Conservation (phyloP, 805 yeast genomes). For the Lipomyces orientalis region DNA sequence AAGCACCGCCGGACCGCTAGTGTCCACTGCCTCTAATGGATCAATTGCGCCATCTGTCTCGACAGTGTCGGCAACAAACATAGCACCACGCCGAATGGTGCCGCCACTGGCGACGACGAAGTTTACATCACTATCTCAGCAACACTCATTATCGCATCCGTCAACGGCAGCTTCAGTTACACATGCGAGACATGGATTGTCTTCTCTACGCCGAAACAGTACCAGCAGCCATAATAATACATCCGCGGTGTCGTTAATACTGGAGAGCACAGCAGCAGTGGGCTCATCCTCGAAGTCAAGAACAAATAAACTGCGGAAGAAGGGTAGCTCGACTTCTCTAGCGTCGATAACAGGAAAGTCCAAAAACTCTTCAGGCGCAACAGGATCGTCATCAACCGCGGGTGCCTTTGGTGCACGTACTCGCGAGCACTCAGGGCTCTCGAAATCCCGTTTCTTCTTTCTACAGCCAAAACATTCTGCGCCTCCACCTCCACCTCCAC, state of each 20-base stretch:
- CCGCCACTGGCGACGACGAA: conserved; percentile 25
- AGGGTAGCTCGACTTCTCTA: conserved; percentile 26
- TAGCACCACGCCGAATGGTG: conserved; percentile 18
- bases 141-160: conserved; percentile 7
- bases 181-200: conserved; percentile 8
- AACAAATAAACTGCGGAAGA: conserved; percentile 18
- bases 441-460: conserved; percentile 29
- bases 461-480: conserved; percentile 16
- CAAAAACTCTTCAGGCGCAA: conserved; percentile 4
- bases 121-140: conserved; percentile 26
- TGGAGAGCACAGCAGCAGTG: conserved; percentile 14
- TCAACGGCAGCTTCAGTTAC: not conserved
- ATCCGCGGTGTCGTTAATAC: conserved; percentile 24
- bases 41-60: conserved; percentile 9
- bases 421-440: conserved; percentile 9
- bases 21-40: conserved; percentile 1
- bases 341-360: conserved; percentile 21
- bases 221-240: conserved; percentile 18
- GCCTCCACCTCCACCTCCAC: conserved; percentile 12
- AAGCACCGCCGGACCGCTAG: not conserved
- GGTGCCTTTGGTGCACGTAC: conserved; percentile 15
- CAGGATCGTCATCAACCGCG: conserved; percentile 9
- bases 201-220: conserved; percentile 14
- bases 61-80: conserved; percentile 4
- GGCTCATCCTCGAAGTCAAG: conserved; percentile 8